These are phyloP conservation scores for Rhizophagus sp. DNA, from an alignment of 192 early-diverging fungal species.

Conservation along the genomic window DNA sequence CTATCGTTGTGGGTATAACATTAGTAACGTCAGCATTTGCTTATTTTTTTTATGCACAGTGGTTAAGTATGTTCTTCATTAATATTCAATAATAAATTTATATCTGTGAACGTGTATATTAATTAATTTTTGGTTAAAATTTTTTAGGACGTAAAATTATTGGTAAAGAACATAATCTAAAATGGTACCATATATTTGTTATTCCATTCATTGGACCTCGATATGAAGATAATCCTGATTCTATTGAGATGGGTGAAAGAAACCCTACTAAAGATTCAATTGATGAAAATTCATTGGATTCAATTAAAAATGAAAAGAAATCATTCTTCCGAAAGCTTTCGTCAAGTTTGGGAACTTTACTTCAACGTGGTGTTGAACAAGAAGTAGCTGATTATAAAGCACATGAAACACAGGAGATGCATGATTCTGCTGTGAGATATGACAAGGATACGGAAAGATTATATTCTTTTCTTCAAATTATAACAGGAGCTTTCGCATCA, in stretches of 20 bases:
- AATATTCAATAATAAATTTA: too few species aligned
- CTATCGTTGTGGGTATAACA: conserved; percentile 63
- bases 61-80: conserved; percentile 38
- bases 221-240: neutral
- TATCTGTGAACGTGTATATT: neutral
- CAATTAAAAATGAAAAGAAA: conserved; percentile 15
- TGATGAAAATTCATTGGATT: neutral
- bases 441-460: conserved; percentile 75
- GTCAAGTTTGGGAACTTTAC: conserved; percentile 25
- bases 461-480: conserved; percentile 81
- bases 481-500: conserved; percentile 80
- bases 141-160: conserved; percentile 52
- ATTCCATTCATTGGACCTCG: conserved; percentile 51
- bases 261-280: neutral
- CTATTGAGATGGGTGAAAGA: neutral
- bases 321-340: neutral
- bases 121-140: neutral
- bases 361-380: conserved; percentile 19
- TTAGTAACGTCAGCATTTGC: conserved; percentile 53
- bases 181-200: conserved; percentile 73
- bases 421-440: conserved; percentile 63
- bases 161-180: conserved; percentile 60
- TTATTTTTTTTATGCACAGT: conserved; percentile 67
- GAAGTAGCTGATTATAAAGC: conserved; percentile 36
- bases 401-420: conserved; percentile 51